Base-by-base conservation (phyloP, 768 basidiomycete genomes). In the Saitozyma sp. region DNA sequence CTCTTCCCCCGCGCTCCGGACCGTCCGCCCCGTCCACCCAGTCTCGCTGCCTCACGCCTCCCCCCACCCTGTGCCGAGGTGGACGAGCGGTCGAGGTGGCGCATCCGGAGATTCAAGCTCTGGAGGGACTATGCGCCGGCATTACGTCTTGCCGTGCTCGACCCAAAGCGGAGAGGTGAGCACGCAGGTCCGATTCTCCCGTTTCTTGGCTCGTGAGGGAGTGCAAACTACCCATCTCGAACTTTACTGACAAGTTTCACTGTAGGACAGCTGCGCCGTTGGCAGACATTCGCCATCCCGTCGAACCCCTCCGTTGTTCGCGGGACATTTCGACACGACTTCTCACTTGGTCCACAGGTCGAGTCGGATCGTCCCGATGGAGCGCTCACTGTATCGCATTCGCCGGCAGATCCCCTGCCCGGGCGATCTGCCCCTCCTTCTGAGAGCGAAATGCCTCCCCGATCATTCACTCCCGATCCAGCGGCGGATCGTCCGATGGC, bases 41-140 rank as follows among this genome's bases (percentile, higher is more conserved):
- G 57, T 42, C 55, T 68, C 13, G 53, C 61, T 7, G 38, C n/a
- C 16, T 62, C 59, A 6, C 40, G 41, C 20, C 56, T 69, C 16
- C 54, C 61, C 4, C 58, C 58, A 14, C 64, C 67, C 14, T 49
- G 54, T 29, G 65, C 65, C 3, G 62, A 64, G 49, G 20, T 64
- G 9, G 62, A 63, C 39, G 50, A 64, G 50, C 17, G 62, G 37
- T 65, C 65, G 11, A 19, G 42, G 37, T 58, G 41, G 19, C 42
- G 69, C 16, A 50, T 65, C 1, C 53, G 69, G 38, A 29, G 69
- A 9, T 70, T 70, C 61, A 67, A 65, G 50, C 42, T 59, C n/a
- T 70, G 65, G 65, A 40, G 48, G 14, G 57, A 64, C n/a, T 49
- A 59, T 17, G 66, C 60, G 3, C 63, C 63, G 9, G 49, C 54